phyloP scores from a whole-genome alignment of 192 early-diverging fungal genomes.

The Linnemannia schmuckeri region DNA sequence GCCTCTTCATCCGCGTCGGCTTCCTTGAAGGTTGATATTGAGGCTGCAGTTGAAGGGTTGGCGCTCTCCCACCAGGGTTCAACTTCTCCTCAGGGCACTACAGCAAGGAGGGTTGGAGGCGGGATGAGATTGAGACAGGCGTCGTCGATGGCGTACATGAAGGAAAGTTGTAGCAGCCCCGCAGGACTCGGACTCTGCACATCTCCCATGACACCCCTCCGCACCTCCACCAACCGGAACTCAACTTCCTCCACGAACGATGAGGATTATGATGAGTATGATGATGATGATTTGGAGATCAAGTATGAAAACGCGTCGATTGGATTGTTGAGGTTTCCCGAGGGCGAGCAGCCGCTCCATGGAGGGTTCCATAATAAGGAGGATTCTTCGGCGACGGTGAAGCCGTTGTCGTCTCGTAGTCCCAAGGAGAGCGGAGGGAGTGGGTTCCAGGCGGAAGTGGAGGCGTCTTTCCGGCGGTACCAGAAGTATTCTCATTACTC shows the following conservation, averaged over 20 bases:
- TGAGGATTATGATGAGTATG: slow-evolving; percentile 5
- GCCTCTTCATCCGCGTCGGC: slow-evolving; percentile 5
- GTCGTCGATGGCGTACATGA: slow-evolving; percentile 6
- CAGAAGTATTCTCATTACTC: slow-evolving; percentile 32
- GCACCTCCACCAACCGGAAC: background rate
- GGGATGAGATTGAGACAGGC: background rate
- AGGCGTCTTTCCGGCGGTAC: slow-evolving; percentile 42
- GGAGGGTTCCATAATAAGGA: background rate
- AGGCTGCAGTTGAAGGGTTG: slow-evolving; percentile 5
- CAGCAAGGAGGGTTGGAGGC: background rate
- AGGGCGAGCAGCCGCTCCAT: background rate
- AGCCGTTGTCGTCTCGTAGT: background rate
- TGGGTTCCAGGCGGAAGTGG: slow-evolving; percentile 18
- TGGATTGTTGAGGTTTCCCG: background rate
- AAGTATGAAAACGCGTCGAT: background rate
- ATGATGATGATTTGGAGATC: background rate
- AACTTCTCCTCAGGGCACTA: background rate
- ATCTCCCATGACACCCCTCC: slow-evolving; percentile 15
- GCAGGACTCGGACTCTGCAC: slow-evolving; percentile 33
- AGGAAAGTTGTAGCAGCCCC: slow-evolving; percentile 36
- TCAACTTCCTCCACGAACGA: background rate
- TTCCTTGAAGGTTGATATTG: slow-evolving; percentile 2
- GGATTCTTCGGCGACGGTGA: slow-evolving; percentile 17
- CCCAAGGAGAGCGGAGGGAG: slow-evolving; percentile 3
- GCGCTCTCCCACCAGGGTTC: background rate